These are phyloP conservation scores for Sphaerulina musiva DNA, from an alignment of 2,329 filamentous ascomycete species.

Conservation along the genomic window DNA sequence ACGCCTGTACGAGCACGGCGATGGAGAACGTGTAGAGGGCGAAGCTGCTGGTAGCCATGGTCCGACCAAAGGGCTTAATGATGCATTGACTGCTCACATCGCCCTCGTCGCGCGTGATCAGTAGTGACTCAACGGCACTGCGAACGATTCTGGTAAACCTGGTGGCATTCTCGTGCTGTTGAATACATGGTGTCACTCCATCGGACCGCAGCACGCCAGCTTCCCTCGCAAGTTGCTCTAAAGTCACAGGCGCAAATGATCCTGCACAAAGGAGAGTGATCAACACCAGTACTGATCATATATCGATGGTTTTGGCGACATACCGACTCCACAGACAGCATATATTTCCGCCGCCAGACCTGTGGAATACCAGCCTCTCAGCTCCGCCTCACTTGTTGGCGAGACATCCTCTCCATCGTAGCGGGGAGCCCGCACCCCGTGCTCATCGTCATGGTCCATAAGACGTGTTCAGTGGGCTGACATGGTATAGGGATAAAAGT, in stretches of 20 bases:
- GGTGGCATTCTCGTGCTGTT: slow-evolving; percentile 4
- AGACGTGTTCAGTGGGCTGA: background rate
- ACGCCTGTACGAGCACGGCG: slow-evolving; percentile 75
- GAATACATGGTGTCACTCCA: slow-evolving; percentile 59
- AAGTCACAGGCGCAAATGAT: slow-evolving; percentile 84
- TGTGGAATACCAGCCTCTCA: slow-evolving; percentile 27
- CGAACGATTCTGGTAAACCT: background rate
- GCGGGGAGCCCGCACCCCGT: slow-evolving; percentile 17
- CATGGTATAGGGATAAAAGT: background rate
- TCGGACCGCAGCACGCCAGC: slow-evolving; percentile 78
- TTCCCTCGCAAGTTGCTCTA: slow-evolving; percentile 85
- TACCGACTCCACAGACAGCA: slow-evolving; percentile 77
- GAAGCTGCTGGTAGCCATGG: slow-evolving; percentile 87
- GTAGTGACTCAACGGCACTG: slow-evolving; percentile 6
- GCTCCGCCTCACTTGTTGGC: slow-evolving; percentile 24
- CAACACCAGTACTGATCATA: background rate
- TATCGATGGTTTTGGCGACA: slow-evolving; percentile 27
- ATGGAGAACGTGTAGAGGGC: slow-evolving; percentile 93
- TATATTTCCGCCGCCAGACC: slow-evolving; percentile 85
- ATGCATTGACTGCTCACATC: slow-evolving; percentile 60
- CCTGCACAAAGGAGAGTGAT: slow-evolving; percentile 43
- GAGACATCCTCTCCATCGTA: slow-evolving; percentile 27
- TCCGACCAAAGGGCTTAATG: slow-evolving; percentile 66
- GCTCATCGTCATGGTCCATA: background rate
- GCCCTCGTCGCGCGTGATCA: slow-evolving; percentile 31